Evolutionary conservation across 2,329 filamentous ascomycete species (phyloP).

Genomic region (Ophiostoma sp.): DNA sequence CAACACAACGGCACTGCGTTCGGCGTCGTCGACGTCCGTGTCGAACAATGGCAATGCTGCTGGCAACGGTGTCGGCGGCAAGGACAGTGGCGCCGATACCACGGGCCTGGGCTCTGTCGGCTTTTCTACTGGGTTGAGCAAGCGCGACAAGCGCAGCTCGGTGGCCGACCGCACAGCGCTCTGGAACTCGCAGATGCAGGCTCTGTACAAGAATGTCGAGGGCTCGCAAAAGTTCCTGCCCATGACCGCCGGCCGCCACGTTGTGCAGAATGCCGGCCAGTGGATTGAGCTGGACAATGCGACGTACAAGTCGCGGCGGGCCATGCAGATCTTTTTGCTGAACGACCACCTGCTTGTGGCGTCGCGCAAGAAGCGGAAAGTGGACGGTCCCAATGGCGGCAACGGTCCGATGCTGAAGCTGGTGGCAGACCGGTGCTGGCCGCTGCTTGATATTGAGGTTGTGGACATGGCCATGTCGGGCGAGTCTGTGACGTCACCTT

Average conservation of each 20-base stretch:
- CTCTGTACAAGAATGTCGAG: slow-evolving; percentile 94
- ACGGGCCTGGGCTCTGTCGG: slow-evolving; percentile 45
- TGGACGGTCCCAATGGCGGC: slow-evolving; percentile 54
- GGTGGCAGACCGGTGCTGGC: slow-evolving; percentile 91
- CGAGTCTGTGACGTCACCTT: slow-evolving; percentile 42
- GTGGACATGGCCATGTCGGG: slow-evolving; percentile 73
- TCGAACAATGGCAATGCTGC: slow-evolving; percentile 25
- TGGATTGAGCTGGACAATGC: slow-evolving; percentile 98
- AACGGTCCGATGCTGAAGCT: slow-evolving; percentile 64
- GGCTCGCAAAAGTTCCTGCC: slow-evolving; percentile 96
- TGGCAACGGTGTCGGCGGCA: slow-evolving; percentile 27
- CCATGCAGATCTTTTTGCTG: slow-evolving; percentile 85
- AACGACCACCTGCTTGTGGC: slow-evolving; percentile 94
- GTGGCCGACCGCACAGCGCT: slow-evolving; percentile 65
- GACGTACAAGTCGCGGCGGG: slow-evolving; percentile 86
- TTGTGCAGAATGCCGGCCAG: slow-evolving; percentile 83
- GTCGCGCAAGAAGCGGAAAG: slow-evolving; percentile 84
- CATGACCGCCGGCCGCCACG: slow-evolving; percentile 82
- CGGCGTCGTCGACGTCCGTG: slow-evolving; percentile 47
- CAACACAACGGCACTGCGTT: slow-evolving; percentile 62
- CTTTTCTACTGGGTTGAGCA: slow-evolving; percentile 53
- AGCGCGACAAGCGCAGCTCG: slow-evolving; percentile 81
- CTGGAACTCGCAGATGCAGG: slow-evolving; percentile 68
- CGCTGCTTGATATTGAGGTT: slow-evolving; percentile 84
- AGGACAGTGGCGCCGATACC: slow-evolving; percentile 35